Conservation (phyloP, 371 early-diverging fungal genomes). For the Mucor lusitanicus region DNA sequence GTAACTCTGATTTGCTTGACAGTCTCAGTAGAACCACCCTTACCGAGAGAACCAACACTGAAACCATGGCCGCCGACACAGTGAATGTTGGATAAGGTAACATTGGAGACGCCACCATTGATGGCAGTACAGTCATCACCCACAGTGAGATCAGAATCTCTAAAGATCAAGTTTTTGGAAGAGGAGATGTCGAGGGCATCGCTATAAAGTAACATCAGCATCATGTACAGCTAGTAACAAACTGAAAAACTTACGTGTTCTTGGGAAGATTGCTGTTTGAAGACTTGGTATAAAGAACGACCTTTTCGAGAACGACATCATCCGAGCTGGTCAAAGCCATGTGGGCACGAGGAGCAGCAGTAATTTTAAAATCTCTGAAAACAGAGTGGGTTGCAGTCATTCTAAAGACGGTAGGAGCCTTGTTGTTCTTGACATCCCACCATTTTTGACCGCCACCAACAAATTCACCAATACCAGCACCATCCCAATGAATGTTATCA, state of each 20-base stretch:
- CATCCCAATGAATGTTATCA: slow-evolving; percentile 27
- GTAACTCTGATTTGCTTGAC: slow-evolving; percentile 26
- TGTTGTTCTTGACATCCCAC: slow-evolving; percentile 37
- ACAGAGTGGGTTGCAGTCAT: slow-evolving; percentile 33
- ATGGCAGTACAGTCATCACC: slow-evolving; percentile 44
- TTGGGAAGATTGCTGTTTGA: slow-evolving; percentile 21
- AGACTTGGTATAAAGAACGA: slow-evolving; percentile 32
- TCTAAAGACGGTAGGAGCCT: slow-evolving; percentile 37
- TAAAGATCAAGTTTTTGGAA: slow-evolving; percentile 27
- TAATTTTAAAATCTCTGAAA: slow-evolving; percentile 35
- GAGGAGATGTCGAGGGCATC: slow-evolving; percentile 37
- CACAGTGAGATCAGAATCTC: slow-evolving; percentile 20
- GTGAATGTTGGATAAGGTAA: slow-evolving; percentile 27
- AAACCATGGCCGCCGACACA: slow-evolving; percentile 38
- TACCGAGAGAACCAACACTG: slow-evolving; percentile 38
- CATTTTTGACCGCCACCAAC: slow-evolving; percentile 36
- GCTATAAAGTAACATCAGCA: background rate
- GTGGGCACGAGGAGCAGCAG: slow-evolving; percentile 33
- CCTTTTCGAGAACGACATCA: slow-evolving; percentile 26
- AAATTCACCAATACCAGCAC: slow-evolving; percentile 29
- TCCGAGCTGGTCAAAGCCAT: slow-evolving; percentile 30
- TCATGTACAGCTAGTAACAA: too few species aligned
- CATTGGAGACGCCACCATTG: slow-evolving; percentile 27
- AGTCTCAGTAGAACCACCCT: slow-evolving; percentile 23
- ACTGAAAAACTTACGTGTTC: slow-evolving; percentile 25